Evolutionary conservation across 257 asterid species (phyloP).

Genomic region (Handroanthus guayacan): DNA sequence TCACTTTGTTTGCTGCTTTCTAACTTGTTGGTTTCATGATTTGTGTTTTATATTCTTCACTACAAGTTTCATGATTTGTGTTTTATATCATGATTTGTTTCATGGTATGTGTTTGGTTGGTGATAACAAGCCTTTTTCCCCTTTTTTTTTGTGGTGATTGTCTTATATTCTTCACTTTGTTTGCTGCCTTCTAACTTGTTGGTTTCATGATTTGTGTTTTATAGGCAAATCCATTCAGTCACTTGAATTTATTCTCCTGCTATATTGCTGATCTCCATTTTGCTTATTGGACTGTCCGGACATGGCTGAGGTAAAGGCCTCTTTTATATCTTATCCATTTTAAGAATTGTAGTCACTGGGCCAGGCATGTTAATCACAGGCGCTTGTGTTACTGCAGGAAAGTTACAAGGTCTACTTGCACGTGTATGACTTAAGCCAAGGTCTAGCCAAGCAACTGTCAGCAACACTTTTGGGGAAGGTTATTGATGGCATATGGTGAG

Average conservation of each 20-base stretch:
- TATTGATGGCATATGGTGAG: conserved; percentile 94
- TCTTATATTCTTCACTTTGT: background rate
- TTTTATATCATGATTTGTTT: no score
- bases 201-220: conserved; percentile 7
- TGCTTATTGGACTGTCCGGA: conserved; percentile 29
- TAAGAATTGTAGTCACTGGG: background rate
- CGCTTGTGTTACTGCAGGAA: conserved; percentile 62
- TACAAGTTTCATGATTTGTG: no score
- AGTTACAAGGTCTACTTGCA: conserved; percentile 78
- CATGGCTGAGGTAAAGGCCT: conserved; percentile 63
- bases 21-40: background rate
- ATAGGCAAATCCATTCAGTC: conserved; percentile 37
- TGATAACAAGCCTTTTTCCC: no score
- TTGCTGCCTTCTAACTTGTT: background rate
- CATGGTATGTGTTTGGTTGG: no score
- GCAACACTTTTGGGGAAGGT: conserved; percentile 80
- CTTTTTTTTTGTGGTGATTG: background rate
- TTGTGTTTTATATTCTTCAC: conserved; percentile 17
- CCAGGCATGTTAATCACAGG: background rate
- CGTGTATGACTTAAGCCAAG: conserved; percentile 94
- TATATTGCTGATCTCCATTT: background rate
- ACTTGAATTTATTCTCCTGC: conserved; percentile 1
- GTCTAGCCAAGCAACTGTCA: conserved; percentile 89
- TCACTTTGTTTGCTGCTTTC: background rate
- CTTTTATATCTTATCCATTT: background rate